These are phyloP conservation scores for Pisolithus sp. DNA, from an alignment of 768 basidiomycete genomes.

Conservation along the genomic window DNA sequence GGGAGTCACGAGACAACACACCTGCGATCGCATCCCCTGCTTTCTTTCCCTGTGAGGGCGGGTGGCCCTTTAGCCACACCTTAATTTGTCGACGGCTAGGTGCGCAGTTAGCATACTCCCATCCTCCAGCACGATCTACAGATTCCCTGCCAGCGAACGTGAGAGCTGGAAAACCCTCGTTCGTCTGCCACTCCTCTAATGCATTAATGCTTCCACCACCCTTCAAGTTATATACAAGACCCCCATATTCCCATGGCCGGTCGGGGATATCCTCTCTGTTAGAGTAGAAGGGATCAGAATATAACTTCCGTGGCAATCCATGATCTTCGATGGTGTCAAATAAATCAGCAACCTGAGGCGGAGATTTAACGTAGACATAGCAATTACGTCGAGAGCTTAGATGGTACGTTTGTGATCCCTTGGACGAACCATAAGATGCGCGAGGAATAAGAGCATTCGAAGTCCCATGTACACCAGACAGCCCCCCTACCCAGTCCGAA, in stretches of 20 bases:
- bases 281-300: constrained; percentile 79
- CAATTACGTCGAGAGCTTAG: neutral
- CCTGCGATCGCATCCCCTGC: constrained; percentile 46
- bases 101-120: constrained; percentile 75
- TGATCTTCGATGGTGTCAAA: constrained; percentile 37
- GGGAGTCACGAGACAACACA: constrained; percentile 13
- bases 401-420: constrained; percentile 3
- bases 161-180: constrained; percentile 2
- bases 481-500: neutral
- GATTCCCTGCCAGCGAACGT: constrained; percentile 1
- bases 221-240: constrained; percentile 65
- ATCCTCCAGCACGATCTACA: constrained; percentile 44
- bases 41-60: constrained; percentile 11
- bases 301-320: constrained; percentile 53
- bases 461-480: neutral
- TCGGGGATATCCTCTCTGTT: constrained; percentile 62
- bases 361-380: constrained; percentile 42
- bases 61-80: constrained; percentile 42
- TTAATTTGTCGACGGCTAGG: constrained; percentile 53
- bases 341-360: constrained; percentile 48
- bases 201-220: constrained; percentile 51
- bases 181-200: constrained; percentile 55
- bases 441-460: neutral
- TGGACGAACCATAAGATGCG: constrained; percentile 15
- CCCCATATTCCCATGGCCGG: constrained; percentile 70